phyloP scores from a whole-genome alignment of 2,329 filamentous ascomycete species.

The Chaetothyriales sp. region DNA sequence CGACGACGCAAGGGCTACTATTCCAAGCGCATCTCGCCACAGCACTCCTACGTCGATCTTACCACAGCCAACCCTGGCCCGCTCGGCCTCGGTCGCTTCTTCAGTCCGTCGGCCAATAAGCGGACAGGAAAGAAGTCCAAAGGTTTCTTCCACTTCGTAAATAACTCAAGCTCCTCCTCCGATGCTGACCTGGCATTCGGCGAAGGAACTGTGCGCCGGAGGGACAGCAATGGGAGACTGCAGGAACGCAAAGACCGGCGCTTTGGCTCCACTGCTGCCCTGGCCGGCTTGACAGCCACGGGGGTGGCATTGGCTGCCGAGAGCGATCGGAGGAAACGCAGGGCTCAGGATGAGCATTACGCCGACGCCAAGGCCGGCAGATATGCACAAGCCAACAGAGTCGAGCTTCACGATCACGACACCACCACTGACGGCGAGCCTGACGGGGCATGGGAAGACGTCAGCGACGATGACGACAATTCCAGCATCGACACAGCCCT shows the following conservation, averaged over 20 bases:
- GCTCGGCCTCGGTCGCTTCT: constrained; percentile 49
- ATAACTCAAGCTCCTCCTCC: constrained; percentile 54
- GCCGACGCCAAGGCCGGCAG: constrained; percentile 12
- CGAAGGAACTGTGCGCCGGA: constrained; percentile 35
- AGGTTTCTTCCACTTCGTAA: constrained; percentile 43
- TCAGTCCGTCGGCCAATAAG: constrained; percentile 45
- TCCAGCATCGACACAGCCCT: constrained; percentile 44
- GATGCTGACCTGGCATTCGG: constrained; percentile 58
- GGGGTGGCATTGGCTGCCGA: constrained; percentile 34
- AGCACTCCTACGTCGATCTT: constrained; percentile 54
- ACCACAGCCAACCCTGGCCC: constrained; percentile 41
- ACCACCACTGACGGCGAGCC: constrained; percentile 22
- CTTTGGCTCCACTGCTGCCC: constrained; percentile 31
- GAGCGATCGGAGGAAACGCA: constrained; percentile 13
- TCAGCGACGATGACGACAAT: constrained; percentile 41
- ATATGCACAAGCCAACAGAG: neutral
- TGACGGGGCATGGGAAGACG: constrained; percentile 47
- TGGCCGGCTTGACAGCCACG: constrained; percentile 35
- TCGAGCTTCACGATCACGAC: constrained; percentile 7
- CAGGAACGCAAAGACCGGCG: constrained; percentile 16
- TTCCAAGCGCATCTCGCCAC: constrained; percentile 34
- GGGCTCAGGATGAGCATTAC: constrained; percentile 11
- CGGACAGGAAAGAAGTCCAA: constrained; percentile 30
- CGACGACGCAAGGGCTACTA: constrained; percentile 17
- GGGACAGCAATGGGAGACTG: constrained; percentile 19